Base-by-base conservation (phyloP, 73 alveolate genomes). In the Vitrella brassicaformis region DNA sequence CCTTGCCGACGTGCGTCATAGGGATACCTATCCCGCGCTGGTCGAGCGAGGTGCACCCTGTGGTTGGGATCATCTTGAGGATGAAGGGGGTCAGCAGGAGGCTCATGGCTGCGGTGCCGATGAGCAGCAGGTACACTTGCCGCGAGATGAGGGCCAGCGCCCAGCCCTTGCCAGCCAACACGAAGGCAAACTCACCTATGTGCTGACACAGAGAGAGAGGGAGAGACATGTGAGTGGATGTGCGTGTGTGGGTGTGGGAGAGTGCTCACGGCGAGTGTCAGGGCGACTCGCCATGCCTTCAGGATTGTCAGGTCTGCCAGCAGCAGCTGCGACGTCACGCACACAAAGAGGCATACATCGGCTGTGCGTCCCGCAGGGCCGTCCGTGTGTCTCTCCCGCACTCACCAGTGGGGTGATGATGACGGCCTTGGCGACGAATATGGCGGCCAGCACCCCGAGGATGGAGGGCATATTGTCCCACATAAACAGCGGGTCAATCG, bases 141-240 rank as follows among this genome's bases (percentile, higher is more conserved):
- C 28, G 26, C 27, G 69, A n/a, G 30, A 56, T 22, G 10, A 56
- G 7, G 18, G 27, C 69, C 69, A 18, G 18, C 1, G 69, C 69
- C 28, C 7, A 10, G 26, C 69, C 69, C 26, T n/a, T 18, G 28
- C 27, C 69, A 22, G 69, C 69, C 1, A 56, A n/a, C 29, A 56
- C 69, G 28, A 56, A 56, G 29, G 30, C 69, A 56, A 56, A 56
- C 69, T 56, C 69, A 56, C 69, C 28, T 4, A 56, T n/a, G 28
- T 56, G 69, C 69, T 18, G 30, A 18, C 9, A 56, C 1, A 56
- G 26, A 56, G 28, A 56, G 28, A 56, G 30, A 22, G 30, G 69
- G 10, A 56, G 28, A n/a, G 69, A 18, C 7, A n/a, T 8, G 26
- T 1, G 10, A 56, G 65, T 19, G 19, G 65, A 19, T 45, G 65